Evolutionary conservation across 306 rosid species (phyloP), one percentile per base, ranked within the genome.

Genomic region (Rosa persica): DNA sequence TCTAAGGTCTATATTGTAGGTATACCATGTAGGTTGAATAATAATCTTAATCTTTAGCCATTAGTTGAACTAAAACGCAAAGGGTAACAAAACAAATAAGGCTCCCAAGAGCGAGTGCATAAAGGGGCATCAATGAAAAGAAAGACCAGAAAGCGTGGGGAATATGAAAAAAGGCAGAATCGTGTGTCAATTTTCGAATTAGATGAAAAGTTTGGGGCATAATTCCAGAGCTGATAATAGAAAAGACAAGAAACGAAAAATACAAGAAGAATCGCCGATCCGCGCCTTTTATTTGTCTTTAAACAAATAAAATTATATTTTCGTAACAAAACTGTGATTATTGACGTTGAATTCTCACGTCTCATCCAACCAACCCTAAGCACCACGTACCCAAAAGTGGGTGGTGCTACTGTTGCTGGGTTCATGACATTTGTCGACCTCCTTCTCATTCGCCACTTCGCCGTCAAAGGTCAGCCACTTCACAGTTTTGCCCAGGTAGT

Each of bases 281-380:
- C 71, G 79, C 79, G 79, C 79, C 79, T 75, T 30, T 60, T 75
- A 75, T 61, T 75, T 75, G 60, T 47, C 79, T 61, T 75, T 61
- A 75, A 61, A 61, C 13, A 60, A 75, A 52, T n/a, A 8, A 49
- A 13, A 19, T 30, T 30, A 30, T 30, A 30, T 27, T 27, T 27
- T 27, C 30, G 30, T 27, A 27, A 27, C 1, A 1, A 30, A 30
- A 30, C 34, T 2, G 34, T 30, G 70, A 25, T 75, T 19, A 27
- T 44, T 61, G 72, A 4, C 49, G 72, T n/a, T n/a, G 30, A 67
- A 9, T 61, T 61, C 39, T 61, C 67, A 25, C 38, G 39, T 2
- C 8, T 61, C 38, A 61, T 61, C 64, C n/a, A 30, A 30, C 46
- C 23, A 71, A 71, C 58, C 58, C 75, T 71, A 47, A 71, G 34